Percentiles rank a stretch among this genome's conserved stretches.
Conservation (phyloP, 306 rosid species). For the Acacia confusa region DNA sequence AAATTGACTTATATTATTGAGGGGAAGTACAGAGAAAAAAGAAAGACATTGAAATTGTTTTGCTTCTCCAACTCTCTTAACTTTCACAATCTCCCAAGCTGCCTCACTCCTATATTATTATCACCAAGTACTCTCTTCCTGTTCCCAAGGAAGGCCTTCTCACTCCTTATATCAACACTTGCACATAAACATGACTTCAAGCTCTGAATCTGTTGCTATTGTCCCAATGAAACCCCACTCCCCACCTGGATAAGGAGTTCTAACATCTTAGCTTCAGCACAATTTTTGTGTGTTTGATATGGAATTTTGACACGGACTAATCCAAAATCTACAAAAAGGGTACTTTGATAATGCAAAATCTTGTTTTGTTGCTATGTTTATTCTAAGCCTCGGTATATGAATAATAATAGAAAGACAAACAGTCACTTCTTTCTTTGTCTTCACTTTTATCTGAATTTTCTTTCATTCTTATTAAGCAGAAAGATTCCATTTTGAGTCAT, state of each 20-base stretch:
- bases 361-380: neutral
- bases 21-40: neutral
- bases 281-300: neutral
- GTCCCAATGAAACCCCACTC: slow-evolving; percentile 39
- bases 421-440: neutral
- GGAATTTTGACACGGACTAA: neutral
- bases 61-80: slow-evolving; percentile 51
- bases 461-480: neutral
- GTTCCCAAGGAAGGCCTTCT: slow-evolving; percentile 55
- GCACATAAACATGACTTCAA: slow-evolving; percentile 38
- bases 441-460: neutral
- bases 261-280: neutral
- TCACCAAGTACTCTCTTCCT: slow-evolving; percentile 49
- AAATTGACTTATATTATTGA: too few relatives aligned
- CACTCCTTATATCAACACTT: slow-evolving; percentile 31
- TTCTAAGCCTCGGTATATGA: neutral
- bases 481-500: neutral
- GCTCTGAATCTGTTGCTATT: slow-evolving; percentile 79
- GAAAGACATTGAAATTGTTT: slow-evolving; percentile 53
- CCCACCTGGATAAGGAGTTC: neutral
- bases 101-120: slow-evolving; percentile 46
- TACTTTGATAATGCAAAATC: slow-evolving; percentile 2
- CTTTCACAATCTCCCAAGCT: slow-evolving; percentile 79
- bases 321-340: slow-evolving; percentile 5
- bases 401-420: neutral